A percentile compares a stretch with the other conserved stretches of the same genome.
These are phyloP conservation scores for Pseudogymnoascus sp. DNA, from an alignment of 2,329 filamentous ascomycete genomes.

Conservation along the genomic window DNA sequence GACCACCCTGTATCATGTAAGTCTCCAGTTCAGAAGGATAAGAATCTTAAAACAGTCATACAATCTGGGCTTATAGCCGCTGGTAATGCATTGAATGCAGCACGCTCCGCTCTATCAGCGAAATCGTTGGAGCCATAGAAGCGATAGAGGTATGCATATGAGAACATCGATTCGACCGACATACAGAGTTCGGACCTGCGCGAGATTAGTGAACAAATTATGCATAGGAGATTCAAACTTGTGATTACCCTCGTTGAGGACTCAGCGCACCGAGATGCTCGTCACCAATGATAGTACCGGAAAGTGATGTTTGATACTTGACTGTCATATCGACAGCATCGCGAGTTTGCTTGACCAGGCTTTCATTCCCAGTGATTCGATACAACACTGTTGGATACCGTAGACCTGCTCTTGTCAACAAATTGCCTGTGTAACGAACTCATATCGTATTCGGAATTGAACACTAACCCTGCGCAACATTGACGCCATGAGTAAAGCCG, in stretches of 20 bases:
- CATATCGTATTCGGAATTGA: not conserved
- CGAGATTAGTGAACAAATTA: not conserved
- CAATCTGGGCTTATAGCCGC: slow-evolving; percentile 41
- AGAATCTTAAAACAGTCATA: not conserved
- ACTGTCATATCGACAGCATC: slow-evolving; percentile 32
- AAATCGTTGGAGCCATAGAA: slow-evolving; percentile 29
- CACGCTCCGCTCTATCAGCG: slow-evolving; percentile 43
- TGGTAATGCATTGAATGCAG: slow-evolving; percentile 48
- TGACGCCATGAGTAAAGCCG: slow-evolving; percentile 31
- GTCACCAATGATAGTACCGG: slow-evolving; percentile 36
- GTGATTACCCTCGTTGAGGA: slow-evolving; percentile 28
- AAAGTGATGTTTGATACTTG: slow-evolving; percentile 32
- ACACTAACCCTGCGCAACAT: slow-evolving; percentile 34
- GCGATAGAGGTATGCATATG: slow-evolving; percentile 29
- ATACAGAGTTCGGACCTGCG: slow-evolving; percentile 28
- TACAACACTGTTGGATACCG: slow-evolving; percentile 35
- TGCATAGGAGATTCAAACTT: not conserved
- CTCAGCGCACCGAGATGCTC: slow-evolving; percentile 32
- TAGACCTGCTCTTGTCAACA: slow-evolving; percentile 26
- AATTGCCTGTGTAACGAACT: not conserved
- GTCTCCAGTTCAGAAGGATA: not conserved
- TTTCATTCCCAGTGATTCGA: slow-evolving; percentile 31
- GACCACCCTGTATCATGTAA: slow-evolving; percentile 34
- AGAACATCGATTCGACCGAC: slow-evolving; percentile 29
- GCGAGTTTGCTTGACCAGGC: slow-evolving; percentile 29